These are phyloP conservation scores for Lactarius indigo DNA, from an alignment of 768 basidiomycete species.

Conservation along the genomic window DNA sequence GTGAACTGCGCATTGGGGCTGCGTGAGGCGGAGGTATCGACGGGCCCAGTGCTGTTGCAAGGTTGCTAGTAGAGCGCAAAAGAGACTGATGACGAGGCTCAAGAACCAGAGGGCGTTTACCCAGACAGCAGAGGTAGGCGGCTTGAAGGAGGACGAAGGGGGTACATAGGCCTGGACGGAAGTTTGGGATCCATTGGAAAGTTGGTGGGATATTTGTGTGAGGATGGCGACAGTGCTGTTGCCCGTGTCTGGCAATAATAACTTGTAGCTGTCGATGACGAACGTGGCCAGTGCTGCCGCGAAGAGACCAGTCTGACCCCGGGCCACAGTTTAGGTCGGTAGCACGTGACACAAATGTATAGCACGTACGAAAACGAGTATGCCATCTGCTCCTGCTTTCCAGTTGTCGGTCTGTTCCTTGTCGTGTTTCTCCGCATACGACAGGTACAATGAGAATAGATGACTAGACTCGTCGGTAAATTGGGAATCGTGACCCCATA, in stretches of 20 bases:
- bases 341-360: not conserved
- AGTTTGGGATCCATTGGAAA: conserved; percentile 4
- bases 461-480: conserved; percentile 14
- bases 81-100: conserved; percentile 13
- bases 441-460: conserved; percentile 15
- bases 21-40: conserved; percentile 2
- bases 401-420: not conserved
- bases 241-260: conserved; percentile 12
- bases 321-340: not conserved
- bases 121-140: conserved; percentile 8
- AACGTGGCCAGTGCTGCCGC: conserved; percentile 15
- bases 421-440: conserved; percentile 13
- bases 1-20: conserved; percentile 1
- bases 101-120: conserved; percentile 18
- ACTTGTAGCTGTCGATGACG: conserved; percentile 23
- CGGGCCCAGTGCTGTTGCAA: conserved; percentile 19
- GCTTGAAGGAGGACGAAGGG: not conserved
- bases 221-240: conserved; percentile 10
- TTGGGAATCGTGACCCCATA: not conserved
- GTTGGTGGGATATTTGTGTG: conserved; percentile 20
- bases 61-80: conserved; percentile 17
- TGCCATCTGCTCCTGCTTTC: conserved; percentile 15
- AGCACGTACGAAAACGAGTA: conserved; percentile 18
- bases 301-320: conserved; percentile 24
- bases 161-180: not conserved